These are phyloP conservation scores for Magnolia officinalis DNA, from an alignment of 164 flowering plant species.

Conservation along the genomic window DNA sequence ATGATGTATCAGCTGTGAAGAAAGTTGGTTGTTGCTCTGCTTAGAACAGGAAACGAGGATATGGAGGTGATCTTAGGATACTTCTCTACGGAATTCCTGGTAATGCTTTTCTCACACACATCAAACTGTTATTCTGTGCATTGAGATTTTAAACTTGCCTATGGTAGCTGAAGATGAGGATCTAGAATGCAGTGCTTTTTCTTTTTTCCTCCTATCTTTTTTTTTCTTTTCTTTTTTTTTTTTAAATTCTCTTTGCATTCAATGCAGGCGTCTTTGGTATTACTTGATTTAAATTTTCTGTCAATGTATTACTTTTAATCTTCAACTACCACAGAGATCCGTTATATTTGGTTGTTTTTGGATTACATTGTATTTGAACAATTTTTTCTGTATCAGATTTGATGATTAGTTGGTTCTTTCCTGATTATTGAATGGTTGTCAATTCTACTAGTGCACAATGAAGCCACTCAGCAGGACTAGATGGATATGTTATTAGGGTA, in stretches of 20 bases:
- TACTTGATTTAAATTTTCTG: not conserved
- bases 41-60: conserved; percentile 14
- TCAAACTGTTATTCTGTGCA: conserved; percentile 3
- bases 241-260: not conserved
- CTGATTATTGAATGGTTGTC: not conserved
- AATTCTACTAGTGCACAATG: too few relatives aligned
- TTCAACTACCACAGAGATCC: conserved; percentile 6
- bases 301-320: conserved; percentile 7
- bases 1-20: conserved; percentile 82
- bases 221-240: too few relatives aligned
- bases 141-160: conserved; percentile 1
- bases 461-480: too few relatives aligned
- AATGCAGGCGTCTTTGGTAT: conserved; percentile 1
- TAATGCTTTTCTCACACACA: conserved; percentile 2
- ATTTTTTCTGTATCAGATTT: not conserved
- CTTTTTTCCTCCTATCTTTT: not conserved
- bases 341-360: conserved; percentile 18
- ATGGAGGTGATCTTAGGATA: not conserved
- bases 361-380: conserved; percentile 1
- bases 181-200: conserved; percentile 4
- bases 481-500: too few relatives aligned
- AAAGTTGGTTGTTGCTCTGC: conserved; percentile 67
- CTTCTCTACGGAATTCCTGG: conserved; percentile 5
- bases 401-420: not conserved
- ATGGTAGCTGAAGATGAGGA: conserved; percentile 7